Evolutionary conservation across 345 rosid species (phyloP), one percentile per base, ranked within the genome.

Genomic region (Microcos paniculata): DNA sequence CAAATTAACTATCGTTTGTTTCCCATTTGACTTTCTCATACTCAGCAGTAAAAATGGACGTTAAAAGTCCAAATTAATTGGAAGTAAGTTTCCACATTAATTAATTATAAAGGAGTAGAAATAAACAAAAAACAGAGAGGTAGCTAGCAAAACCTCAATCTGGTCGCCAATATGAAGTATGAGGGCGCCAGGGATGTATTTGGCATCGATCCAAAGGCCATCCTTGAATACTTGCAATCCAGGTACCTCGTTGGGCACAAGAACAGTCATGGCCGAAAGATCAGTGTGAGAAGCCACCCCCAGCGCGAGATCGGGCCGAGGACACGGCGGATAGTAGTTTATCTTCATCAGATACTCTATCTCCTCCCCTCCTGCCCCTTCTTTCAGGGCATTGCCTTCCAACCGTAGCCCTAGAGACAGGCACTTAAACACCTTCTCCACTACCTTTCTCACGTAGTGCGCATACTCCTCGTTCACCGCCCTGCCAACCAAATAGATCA

Each of bases 221-320:
- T 92, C 97, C 72, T 83, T 90, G 43, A 83, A 88, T 7, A 88
- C 92, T 71, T 96, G 99, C 42, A 96, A 86, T 4, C 99, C 99
- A 8, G 95, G 94, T 18, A 93, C 90, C 26, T 93, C 88, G 51
- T 93, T 93, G 14, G 98, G 94, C 0, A 96, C 91, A 6, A 96
- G 90, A 62, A 96, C 71, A 66, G 99, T 96, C 71, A 93, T 4
- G 16, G 90, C 49, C 30, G 90, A 86, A n/a, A 90, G 87, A 68
- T 96, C 99, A 0, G 98, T 89, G 61, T 93, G 99, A 1, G 99
- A 84, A 59, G 76, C 85, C 43, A 96, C 98, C 0, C 99, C 99
- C 13, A 93, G 90, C 0, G 92, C 76, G 11, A 93, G 86, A 78
- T 95, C 98, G 0, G 99, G 99, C 1, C 96, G 85, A 16, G 98